A percentile compares a stretch with the other conserved stretches of the same genome.
phyloP scores from a whole-genome alignment of 805 yeast genomes.

The Saccharomycodes ludwigii region DNA sequence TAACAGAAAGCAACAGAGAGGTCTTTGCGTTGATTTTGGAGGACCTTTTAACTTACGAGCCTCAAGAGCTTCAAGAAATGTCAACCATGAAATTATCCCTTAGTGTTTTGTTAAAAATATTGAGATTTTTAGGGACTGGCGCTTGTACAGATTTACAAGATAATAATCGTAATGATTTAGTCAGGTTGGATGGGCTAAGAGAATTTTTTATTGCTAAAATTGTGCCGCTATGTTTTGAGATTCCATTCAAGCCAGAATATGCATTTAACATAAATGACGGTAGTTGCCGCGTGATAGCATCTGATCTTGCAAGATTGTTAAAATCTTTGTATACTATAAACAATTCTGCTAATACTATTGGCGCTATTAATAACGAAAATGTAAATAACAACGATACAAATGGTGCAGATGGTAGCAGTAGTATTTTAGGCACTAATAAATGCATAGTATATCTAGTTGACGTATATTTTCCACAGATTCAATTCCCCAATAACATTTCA shows the following conservation, averaged over 20 bases:
- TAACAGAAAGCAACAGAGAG: slow-evolving; percentile 53
- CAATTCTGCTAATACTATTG: no score
- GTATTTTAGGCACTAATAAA: slow-evolving; percentile 13
- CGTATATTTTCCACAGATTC: slow-evolving; percentile 35
- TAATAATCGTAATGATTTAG: slow-evolving; percentile 30
- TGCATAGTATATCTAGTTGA: slow-evolving; percentile 38
- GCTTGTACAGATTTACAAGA: slow-evolving; percentile 51
- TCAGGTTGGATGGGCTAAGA: slow-evolving; percentile 55
- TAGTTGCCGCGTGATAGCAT: slow-evolving; percentile 58
- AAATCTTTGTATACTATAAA: slow-evolving; percentile 46
- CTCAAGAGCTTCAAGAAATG: slow-evolving; percentile 52
- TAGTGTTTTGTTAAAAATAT: slow-evolving; percentile 52
- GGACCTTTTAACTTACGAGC: slow-evolving; percentile 45
- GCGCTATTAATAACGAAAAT: slow-evolving; percentile 33
- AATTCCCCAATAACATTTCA: slow-evolving; percentile 47
- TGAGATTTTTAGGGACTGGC: slow-evolving; percentile 57
- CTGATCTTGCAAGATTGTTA: slow-evolving; percentile 62
- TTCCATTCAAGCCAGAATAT: slow-evolving; percentile 57
- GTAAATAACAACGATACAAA: no score
- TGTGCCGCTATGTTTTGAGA: slow-evolving; percentile 58
- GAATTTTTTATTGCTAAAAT: slow-evolving; percentile 56
- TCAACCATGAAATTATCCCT: slow-evolving; percentile 57
- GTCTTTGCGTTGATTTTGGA: slow-evolving; percentile 49
- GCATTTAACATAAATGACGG: slow-evolving; percentile 66
- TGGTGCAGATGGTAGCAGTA: slow-evolving; percentile 12